Base-by-base conservation (phyloP, 2,329 filamentous ascomycete species). In the Epichloe festucae region DNA sequence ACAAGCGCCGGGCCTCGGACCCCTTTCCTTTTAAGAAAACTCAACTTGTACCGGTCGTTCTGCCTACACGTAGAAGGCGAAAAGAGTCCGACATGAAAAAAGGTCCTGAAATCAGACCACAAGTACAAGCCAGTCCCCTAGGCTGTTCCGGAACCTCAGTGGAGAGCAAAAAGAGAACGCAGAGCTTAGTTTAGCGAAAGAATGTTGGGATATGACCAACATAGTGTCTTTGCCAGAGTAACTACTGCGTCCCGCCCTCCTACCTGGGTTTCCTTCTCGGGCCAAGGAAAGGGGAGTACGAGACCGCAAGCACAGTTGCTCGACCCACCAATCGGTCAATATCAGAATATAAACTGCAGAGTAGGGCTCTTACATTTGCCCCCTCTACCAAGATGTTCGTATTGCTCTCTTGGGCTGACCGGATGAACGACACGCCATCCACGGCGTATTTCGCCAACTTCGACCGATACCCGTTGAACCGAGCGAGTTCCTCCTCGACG, bases 351-450 rank as follows among this genome's bases (percentile, higher is more conserved):
- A 27, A 27, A 27, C 7, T 27, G 23, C 23, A 27, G 23, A 27
- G 23, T 27, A 7, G 23, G 23, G 23, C 27, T 31, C 27, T 31
- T 31, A 31, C 63, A 50, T 67, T 66, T 39, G 81, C 81, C 50
- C 83, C 84, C 67, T 89, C 84, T 11, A 87, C 73, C 3, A 87
- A 71, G 56, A 87, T 81, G 51, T 76, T 76, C 39, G 70, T 72
- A 39, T 79, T 75, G 51, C 70, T 69, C 51, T 77, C 67, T 62
- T 87, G 81, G 1, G 80, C 82, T 10, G 71, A 70, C 52, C 74
- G 70, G 61, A 89, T 78, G 50, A 85, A 78, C 40, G 78, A 73
- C 31, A 86, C 76, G 54, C 79, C 81, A 61, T 90, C 85, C 54
- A 87, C 73, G 54, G 82, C 76, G 57, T 79, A 85, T 3, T 31